Evolutionary conservation across 495 filamentous ascomycete species (phyloP), one percentile per base, ranked within the genome.

Genomic region (Lophiostoma macrostomum): DNA sequence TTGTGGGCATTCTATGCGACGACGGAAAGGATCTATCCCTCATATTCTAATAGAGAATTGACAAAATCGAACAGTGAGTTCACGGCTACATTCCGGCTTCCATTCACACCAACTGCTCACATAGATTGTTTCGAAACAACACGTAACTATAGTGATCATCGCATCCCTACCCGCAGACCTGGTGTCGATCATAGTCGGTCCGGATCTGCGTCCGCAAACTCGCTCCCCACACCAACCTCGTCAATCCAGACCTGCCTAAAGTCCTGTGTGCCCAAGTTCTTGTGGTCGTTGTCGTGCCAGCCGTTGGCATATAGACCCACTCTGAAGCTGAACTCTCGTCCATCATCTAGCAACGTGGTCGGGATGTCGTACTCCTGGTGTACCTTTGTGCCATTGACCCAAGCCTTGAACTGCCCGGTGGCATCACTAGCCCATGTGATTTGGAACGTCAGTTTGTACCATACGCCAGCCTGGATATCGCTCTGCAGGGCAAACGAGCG

Each of bases 251-350:
- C 63, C 57, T 76, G 68, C 4, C 77, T 59, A 5, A 73, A 75
- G 0, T 67, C 66, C 68, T 80, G 77, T 2, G 62, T 72, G 0
- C 77, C 77, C 51, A 69, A 53, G 53, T 72, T 67, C 13, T 61
- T 56, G n/a, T 32, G 22, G 1, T 45, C 53, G 44, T 75, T 65
- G 47, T 80, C 78, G 48, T 80, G 69, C 78, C 78, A 81, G 5
- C 69, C 71, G 60, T 80, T 81, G 0, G 78, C 78, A 62, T 80
- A 81, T 7, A 80, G 65, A 1, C 77, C 78, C 32, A 76, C 74
- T 3, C 75, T 67, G 64, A 77, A 80, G 66, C 79, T 71, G 60
- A 80, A 80, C 20, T 55, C 56, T 5, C 65, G 64, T 8, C 22
- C 22, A 18, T 67, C 65, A 51, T 78, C 75, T 5, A 67, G 61